A percentile compares a stretch with the other conserved stretches of the same genome.
Conservation (phyloP, 2,329 filamentous ascomycete species). For the Dichotomopilus funicola region DNA sequence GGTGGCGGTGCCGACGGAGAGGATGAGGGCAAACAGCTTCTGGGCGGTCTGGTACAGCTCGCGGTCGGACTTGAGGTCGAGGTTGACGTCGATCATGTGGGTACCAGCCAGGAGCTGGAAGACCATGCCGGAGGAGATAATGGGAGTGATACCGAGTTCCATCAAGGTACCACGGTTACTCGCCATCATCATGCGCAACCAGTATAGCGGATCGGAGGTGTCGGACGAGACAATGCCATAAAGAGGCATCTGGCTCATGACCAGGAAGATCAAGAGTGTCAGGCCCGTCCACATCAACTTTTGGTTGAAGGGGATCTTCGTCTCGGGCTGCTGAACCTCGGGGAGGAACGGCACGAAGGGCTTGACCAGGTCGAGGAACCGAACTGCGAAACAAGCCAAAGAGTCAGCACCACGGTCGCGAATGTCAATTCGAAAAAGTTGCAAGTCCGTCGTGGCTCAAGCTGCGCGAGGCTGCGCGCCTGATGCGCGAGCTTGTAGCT, state of each 20-base stretch:
- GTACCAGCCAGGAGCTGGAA: slow-evolving; percentile 99
- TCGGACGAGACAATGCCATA: slow-evolving; percentile 99
- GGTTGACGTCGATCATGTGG: slow-evolving; percentile 99
- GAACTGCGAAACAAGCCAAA: slow-evolving; percentile 54
- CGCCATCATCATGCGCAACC: slow-evolving; percentile 99
- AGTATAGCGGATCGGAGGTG: slow-evolving; percentile 97
- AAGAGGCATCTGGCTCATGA: slow-evolving; percentile 99
- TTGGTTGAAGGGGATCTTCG: slow-evolving; percentile 98
- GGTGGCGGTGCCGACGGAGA: slow-evolving; percentile 94
- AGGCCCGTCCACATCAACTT: slow-evolving; percentile 93
- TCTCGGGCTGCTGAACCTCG: slow-evolving; percentile 97
- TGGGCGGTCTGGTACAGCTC: slow-evolving; percentile 99
- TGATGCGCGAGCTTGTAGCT: background rate
- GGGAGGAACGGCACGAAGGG: slow-evolving; percentile 99
- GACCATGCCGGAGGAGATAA: slow-evolving; percentile 99
- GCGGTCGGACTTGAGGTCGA: slow-evolving; percentile 98
- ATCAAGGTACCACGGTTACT: slow-evolving; percentile 96
- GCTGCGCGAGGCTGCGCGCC: slow-evolving; percentile 1
- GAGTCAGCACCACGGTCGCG: slow-evolving; percentile 18
- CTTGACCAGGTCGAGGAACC: slow-evolving; percentile 99
- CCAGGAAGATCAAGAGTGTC: slow-evolving; percentile 96
- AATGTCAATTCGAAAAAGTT: background rate
- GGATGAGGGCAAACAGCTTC: slow-evolving; percentile 96
- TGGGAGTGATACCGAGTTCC: slow-evolving; percentile 95
- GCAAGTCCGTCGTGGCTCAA: background rate